A percentile compares a stretch with the other conserved stretches of the same genome.
Conservation (phyloP, 2,329 filamentous ascomycete genomes). For the Fusarium sp. region DNA sequence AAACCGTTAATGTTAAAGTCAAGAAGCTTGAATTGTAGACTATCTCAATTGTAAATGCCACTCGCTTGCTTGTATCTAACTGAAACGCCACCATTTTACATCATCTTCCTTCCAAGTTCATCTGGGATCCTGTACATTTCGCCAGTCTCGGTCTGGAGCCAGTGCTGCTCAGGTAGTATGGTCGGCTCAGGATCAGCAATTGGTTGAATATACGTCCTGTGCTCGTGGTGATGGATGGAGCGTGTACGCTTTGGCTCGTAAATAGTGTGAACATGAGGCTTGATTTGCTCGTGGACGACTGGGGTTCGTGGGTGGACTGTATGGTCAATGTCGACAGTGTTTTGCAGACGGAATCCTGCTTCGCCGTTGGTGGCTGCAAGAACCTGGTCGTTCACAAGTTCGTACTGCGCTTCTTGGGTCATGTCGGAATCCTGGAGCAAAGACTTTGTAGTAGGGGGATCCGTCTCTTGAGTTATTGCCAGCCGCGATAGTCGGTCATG, state of each 20-base stretch:
- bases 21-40: not conserved
- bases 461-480: constrained; percentile 9
- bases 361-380: constrained; percentile 4
- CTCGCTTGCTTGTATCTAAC: constrained; percentile 7
- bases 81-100: constrained; percentile 1
- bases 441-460: not conserved
- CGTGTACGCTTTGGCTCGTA: constrained; percentile 35
- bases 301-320: constrained; percentile 29
- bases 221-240: constrained; percentile 39
- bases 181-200: constrained; percentile 37
- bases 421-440: constrained; percentile 19
- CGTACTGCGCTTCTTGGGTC: constrained; percentile 7
- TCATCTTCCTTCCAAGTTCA: constrained; percentile 29
- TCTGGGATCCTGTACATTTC: constrained; percentile 42
- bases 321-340: constrained; percentile 32
- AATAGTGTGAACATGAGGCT: constrained; percentile 36
- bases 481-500: constrained; percentile 21
- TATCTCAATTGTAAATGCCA: not conserved
- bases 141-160: constrained; percentile 38
- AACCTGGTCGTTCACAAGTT: constrained; percentile 24
- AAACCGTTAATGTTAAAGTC: not conserved
- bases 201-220: constrained; percentile 36
- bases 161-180: constrained; percentile 36
- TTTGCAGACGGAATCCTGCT: constrained; percentile 24
- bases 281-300: constrained; percentile 32